A percentile compares a stretch with the other conserved stretches of the same genome.
Conservation (phyloP, 192 early-diverging fungal genomes). For the Linnemannia schmuckeri region DNA sequence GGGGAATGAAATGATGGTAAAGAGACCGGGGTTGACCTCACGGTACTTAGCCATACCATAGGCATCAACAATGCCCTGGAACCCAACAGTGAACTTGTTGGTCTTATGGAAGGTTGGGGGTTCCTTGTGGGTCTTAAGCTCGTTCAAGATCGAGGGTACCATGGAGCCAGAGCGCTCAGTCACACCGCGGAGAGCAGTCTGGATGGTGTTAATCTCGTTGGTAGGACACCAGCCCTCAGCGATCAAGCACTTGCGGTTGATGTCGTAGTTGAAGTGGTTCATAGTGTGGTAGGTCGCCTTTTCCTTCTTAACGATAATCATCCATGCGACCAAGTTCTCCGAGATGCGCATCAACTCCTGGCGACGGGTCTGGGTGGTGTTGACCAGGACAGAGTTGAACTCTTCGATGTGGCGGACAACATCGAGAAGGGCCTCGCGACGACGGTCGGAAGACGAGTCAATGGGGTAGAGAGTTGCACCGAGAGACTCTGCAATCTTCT, state of each 20-base stretch:
- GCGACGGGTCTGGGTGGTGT: conserved; percentile 85
- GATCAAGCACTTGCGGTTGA: conserved; percentile 92
- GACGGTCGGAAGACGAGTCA: conserved; percentile 85
- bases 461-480: conserved; percentile 96
- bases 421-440: conserved; percentile 85
- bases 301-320: conserved; percentile 93
- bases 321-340: conserved; percentile 90
- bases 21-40: conserved; percentile 99
- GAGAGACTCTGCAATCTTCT: conserved; percentile 94
- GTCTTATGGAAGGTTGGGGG: conserved; percentile 96
- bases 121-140: conserved; percentile 85
- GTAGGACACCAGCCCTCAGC: conserved; percentile 99
- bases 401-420: conserved; percentile 92
- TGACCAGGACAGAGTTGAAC: conserved; percentile 86
- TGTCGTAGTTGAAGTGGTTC: conserved; percentile 97
- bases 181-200: conserved; percentile 86
- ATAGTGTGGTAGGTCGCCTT: conserved; percentile 98
- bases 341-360: conserved; percentile 89
- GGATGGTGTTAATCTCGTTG: conserved; percentile 83
- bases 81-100: conserved; percentile 97
- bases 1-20: conserved; percentile 98
- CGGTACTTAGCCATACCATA: conserved; percentile 97
- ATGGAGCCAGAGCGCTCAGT: conserved; percentile 81
- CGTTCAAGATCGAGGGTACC: conserved; percentile 89
- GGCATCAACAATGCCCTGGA: conserved; percentile 97